A percentile compares a stretch with the other conserved stretches of the same genome.
Evolutionary conservation across 2,329 filamentous ascomycete genomes (phyloP).

Genomic region (Corynespora cassiicola): DNA sequence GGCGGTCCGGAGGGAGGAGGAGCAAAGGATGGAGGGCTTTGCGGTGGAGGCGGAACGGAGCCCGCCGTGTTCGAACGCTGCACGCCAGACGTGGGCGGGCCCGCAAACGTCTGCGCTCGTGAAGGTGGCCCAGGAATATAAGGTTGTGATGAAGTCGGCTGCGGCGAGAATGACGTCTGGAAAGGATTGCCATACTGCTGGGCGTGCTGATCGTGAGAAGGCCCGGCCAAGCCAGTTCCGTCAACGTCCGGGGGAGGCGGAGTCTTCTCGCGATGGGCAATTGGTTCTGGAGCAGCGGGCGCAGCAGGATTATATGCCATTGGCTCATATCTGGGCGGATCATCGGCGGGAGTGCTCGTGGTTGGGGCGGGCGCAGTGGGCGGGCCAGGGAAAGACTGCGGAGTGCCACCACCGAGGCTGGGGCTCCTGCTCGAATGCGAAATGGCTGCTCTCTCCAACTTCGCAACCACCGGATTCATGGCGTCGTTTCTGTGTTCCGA

Average conservation of each 20-base stretch:
- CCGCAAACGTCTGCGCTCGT: conserved; percentile 41
- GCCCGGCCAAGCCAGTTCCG: conserved; percentile 53
- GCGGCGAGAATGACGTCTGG: conserved; percentile 40
- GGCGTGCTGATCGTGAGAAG: conserved; percentile 46
- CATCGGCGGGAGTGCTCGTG: conserved; percentile 32
- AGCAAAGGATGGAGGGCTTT: conserved; percentile 46
- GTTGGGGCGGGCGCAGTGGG: conserved; percentile 38
- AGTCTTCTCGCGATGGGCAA: conserved; percentile 79
- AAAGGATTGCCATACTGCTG: conserved; percentile 38
- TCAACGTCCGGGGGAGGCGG: conserved; percentile 73
- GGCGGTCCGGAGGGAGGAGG: conserved; percentile 42
- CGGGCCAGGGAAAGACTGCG: conserved; percentile 46
- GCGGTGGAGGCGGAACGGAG: conserved; percentile 43
- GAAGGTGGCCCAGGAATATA: conserved; percentile 53
- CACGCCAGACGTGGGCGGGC: conserved; percentile 31
- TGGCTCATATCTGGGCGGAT: conserved; percentile 61
- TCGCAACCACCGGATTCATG: conserved; percentile 75
- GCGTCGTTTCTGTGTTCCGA: conserved; percentile 54
- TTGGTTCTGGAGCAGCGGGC: conserved; percentile 74
- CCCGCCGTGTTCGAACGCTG: conserved; percentile 42
- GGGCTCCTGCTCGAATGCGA: conserved; percentile 54
- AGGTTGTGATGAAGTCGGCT: conserved; percentile 36
- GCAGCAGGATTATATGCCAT: conserved; percentile 83
- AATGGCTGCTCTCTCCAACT: conserved; percentile 74
- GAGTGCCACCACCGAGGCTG: conserved; percentile 45